Conservation (phyloP, 352 stramenopile genomes). For the Phytophthora agathidicida region DNA sequence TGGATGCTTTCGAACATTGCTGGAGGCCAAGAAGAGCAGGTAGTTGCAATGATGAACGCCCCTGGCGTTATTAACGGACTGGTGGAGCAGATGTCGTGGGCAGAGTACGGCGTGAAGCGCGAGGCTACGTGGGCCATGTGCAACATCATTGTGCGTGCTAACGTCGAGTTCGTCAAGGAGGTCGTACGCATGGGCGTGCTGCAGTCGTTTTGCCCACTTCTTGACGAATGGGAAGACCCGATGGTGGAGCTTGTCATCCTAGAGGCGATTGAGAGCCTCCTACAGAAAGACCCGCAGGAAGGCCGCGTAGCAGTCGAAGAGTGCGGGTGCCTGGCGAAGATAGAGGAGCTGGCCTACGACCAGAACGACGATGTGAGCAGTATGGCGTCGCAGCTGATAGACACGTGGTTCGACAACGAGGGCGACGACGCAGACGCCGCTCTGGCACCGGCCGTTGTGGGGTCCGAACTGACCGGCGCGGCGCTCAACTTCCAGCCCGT, state of each 20-base stretch:
- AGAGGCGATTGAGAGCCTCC: conserved; percentile 73
- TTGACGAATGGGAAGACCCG: conserved; percentile 87
- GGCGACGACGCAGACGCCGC: conserved; percentile 50
- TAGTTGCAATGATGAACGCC: conserved; percentile 76
- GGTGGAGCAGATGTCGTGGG: conserved; percentile 88
- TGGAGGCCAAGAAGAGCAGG: conserved; percentile 73
- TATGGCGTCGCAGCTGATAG: conserved; percentile 77
- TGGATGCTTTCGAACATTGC: conserved; percentile 91
- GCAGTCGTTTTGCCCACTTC: conserved; percentile 69
- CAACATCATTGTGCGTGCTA: conserved; percentile 84
- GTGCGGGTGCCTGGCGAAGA: conserved; percentile 74
- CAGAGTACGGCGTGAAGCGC: conserved; percentile 84
- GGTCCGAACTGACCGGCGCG: conserved; percentile 38
- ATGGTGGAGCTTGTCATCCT: conserved; percentile 89
- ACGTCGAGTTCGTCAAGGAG: conserved; percentile 59
- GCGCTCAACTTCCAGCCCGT: conserved; percentile 77
- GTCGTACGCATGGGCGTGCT: conserved; percentile 78
- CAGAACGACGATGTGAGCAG: conserved; percentile 81
- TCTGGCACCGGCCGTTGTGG: conserved; percentile 59
- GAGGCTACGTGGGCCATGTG: conserved; percentile 89
- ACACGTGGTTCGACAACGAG: conserved; percentile 80
- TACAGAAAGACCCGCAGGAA: conserved; percentile 69
- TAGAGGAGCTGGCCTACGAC: conserved; percentile 86
- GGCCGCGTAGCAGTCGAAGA: conserved; percentile 78
- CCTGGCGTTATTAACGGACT: conserved; percentile 67